Evolutionary conservation across 1,139 yeast species (phyloP).

Genomic region (Debaryomyces fabryi): DNA sequence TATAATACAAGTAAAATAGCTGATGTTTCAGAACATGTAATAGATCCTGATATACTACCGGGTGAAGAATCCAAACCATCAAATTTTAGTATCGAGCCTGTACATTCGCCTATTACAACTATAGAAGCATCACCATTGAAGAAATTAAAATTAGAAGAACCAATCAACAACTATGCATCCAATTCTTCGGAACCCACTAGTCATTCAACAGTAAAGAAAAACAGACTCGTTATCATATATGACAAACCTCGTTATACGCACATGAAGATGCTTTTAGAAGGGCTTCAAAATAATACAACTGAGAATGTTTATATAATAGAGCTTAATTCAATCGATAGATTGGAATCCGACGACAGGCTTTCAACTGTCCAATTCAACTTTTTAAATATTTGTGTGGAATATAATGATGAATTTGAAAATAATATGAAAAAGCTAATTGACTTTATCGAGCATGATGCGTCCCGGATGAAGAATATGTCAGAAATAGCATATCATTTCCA

Average conservation of each 20-base stretch:
- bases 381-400: conserved; percentile 40
- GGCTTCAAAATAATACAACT: conserved; percentile 23
- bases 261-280: conserved; percentile 31
- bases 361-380: conserved; percentile 20
- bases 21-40: background rate
- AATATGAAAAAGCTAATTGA: conserved; percentile 25
- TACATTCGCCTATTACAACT: background rate
- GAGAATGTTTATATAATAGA: conserved; percentile 27
- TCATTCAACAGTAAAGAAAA: conserved; percentile 13
- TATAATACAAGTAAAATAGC: conserved; percentile 2
- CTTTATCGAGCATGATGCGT: conserved; percentile 25
- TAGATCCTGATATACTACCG: background rate
- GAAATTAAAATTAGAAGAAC: conserved; percentile 8
- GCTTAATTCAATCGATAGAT: conserved; percentile 13
- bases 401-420: conserved; percentile 32
- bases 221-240: conserved; percentile 33
- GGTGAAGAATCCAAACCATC: conserved; percentile 1
- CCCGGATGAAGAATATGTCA: conserved; percentile 21
- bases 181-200: background rate
- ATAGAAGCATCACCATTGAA: conserved; percentile 10
- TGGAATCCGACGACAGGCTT: background rate
- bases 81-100: background rate
- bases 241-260: conserved; percentile 36
- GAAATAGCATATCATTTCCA: conserved; percentile 43
- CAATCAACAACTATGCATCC: background rate